Evolutionary conservation across 148 eudicot genomes (phyloP).

Genomic region (Rhododendron ovatum): DNA sequence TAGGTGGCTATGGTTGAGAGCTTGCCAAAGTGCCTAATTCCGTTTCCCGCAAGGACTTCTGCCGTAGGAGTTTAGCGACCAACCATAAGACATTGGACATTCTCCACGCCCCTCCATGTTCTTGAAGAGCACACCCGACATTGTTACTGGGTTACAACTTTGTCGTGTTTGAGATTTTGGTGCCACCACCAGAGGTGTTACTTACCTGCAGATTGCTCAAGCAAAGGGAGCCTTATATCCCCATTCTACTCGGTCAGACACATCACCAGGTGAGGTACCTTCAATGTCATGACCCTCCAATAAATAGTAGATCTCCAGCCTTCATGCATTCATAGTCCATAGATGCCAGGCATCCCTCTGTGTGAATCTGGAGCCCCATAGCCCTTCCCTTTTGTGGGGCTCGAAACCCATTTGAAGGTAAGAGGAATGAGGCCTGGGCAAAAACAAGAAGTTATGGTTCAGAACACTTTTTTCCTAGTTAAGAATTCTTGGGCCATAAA

Average conservation of each 20-base stretch:
- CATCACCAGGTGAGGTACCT: neutral
- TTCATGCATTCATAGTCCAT: neutral
- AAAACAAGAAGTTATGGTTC: neutral
- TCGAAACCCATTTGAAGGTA: neutral
- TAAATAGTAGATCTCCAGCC: neutral
- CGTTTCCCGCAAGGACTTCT: neutral
- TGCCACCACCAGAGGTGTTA: neutral
- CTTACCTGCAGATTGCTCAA: neutral
- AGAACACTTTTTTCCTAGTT: neutral
- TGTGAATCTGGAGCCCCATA: neutral
- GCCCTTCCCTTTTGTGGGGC: neutral
- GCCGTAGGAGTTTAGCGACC: neutral
- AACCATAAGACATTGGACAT: neutral
- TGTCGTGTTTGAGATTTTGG: neutral
- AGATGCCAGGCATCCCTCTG: neutral
- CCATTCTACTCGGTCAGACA: neutral
- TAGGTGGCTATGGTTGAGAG: neutral
- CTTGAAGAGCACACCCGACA: neutral
- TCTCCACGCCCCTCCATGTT: neutral
- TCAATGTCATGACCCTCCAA: neutral
- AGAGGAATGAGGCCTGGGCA: neutral
- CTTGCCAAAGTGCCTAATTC: neutral
- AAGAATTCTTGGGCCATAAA: neutral
- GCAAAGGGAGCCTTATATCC: neutral
- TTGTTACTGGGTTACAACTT: neutral